Evolutionary conservation across 306 rosid species (phyloP).

Genomic region (Sicyos edulis): DNA sequence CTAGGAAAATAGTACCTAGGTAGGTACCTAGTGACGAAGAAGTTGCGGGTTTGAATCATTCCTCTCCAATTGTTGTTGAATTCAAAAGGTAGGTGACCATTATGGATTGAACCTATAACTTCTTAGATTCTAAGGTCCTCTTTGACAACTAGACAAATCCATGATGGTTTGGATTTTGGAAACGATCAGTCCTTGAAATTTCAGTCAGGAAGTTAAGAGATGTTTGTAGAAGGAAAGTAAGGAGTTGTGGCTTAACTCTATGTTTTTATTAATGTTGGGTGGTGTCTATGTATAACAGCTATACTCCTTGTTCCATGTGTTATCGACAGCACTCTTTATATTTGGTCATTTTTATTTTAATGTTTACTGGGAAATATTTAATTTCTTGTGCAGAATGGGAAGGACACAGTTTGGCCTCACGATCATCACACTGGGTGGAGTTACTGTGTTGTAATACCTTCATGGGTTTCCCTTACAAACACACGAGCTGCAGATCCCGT

Average conservation of each 20-base stretch:
- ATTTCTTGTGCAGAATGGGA: constrained; percentile 42
- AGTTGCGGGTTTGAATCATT: no score
- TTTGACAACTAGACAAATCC: no score
- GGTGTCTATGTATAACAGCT: background rate
- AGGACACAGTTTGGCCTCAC: constrained; percentile 70
- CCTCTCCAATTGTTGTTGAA: no score
- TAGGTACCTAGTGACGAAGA: no score
- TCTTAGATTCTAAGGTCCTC: no score
- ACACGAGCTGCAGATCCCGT: constrained; percentile 57
- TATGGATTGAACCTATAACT: no score
- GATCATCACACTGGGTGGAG: constrained; percentile 67
- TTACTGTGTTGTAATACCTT: constrained; percentile 68
- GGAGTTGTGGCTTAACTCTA: background rate
- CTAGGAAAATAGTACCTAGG: no score
- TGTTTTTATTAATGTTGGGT: constrained; percentile 1
- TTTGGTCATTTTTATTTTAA: background rate
- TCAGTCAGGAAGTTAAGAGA: background rate
- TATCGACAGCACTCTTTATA: background rate
- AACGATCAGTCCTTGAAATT: background rate
- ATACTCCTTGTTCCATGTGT: background rate
- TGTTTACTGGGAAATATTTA: background rate
- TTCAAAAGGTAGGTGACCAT: no score
- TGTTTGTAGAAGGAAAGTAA: background rate
- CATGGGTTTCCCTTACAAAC: constrained; percentile 56
- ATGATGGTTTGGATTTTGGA: background rate